These are phyloP conservation scores for Monosporascus sp. DNA, from an alignment of 2,329 filamentous ascomycete species.

Conservation along the genomic window DNA sequence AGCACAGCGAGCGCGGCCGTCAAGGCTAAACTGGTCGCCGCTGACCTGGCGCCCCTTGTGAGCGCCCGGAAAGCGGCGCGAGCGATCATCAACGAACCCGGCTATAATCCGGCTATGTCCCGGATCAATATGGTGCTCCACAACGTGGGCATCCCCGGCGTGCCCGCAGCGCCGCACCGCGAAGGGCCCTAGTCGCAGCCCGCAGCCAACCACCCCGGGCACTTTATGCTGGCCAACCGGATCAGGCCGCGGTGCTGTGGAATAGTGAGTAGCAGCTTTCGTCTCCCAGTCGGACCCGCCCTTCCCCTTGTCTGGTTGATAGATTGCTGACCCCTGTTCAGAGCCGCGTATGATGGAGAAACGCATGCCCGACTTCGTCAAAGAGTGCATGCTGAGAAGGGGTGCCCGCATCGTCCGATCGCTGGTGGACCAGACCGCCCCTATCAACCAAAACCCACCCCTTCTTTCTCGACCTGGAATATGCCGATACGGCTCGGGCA, in stretches of 20 bases:
- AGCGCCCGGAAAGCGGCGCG: constrained; percentile 27
- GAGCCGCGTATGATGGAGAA: constrained; percentile 43
- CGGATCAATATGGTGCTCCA: constrained; percentile 22
- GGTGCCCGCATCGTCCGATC: too few species aligned
- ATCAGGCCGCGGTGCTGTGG: constrained; percentile 37
- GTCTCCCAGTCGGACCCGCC: background rate
- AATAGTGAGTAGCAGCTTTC: constrained; percentile 30
- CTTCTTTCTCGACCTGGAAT: too few species aligned
- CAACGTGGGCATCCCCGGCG: constrained; percentile 38
- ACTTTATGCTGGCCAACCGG: constrained; percentile 26
- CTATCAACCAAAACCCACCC: too few species aligned
- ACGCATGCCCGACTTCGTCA: constrained; percentile 34
- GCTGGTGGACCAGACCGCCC: too few species aligned
- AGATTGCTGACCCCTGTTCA: constrained; percentile 12
- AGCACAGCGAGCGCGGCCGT: constrained; percentile 17
- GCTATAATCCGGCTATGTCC: constrained; percentile 24
- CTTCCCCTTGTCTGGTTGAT: background rate
- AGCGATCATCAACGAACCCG: constrained; percentile 20
- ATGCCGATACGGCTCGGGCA: too few species aligned
- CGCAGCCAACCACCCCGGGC: constrained; percentile 29
- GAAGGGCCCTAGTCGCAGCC: constrained; percentile 29
- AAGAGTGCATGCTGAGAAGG: constrained; percentile 29
- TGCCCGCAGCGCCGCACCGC: constrained; percentile 25
- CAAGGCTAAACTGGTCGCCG: constrained; percentile 21
- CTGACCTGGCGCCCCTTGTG: constrained; percentile 23